phyloP scores from a whole-genome alignment of 2,329 filamentous ascomycete genomes.

The Fusarium setosum region DNA sequence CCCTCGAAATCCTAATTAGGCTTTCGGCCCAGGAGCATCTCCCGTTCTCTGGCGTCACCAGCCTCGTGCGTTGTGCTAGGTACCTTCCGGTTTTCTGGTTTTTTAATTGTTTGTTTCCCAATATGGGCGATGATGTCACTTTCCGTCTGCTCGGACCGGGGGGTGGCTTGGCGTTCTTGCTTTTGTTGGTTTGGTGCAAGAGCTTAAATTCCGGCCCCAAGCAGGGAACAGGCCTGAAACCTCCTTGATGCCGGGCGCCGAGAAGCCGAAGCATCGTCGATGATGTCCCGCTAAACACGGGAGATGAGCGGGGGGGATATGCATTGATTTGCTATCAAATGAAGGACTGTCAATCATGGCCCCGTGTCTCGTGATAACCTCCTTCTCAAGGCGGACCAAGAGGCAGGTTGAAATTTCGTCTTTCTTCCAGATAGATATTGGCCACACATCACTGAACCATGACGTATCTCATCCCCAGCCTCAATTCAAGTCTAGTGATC shows the following conservation, averaged over 20 bases:
- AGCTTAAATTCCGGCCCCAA: conserved; percentile 14
- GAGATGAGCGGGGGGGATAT: no score
- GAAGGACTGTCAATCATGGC: neutral
- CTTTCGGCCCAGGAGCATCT: conserved; percentile 6
- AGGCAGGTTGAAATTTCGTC: no score
- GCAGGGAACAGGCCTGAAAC: conserved; percentile 18
- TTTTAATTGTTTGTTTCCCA: conserved; percentile 14
- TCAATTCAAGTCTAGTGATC: no score
- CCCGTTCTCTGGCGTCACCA: conserved; percentile 15
- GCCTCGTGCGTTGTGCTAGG: neutral
- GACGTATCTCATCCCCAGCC: no score
- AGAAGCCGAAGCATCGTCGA: conserved; percentile 11
- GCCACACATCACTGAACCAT: no score
- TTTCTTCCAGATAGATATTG: no score
- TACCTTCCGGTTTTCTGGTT: neutral
- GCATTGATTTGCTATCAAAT: conserved; percentile 12
- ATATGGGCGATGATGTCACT: conserved; percentile 34
- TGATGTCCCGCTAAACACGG: conserved; percentile 29
- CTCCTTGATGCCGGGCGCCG: neutral
- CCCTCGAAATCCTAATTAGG: neutral
- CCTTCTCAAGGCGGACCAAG: neutral
- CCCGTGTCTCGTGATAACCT: conserved; percentile 1
- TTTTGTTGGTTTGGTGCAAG: conserved; percentile 7
- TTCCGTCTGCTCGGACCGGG: conserved; percentile 11
- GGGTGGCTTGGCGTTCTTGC: conserved; percentile 24